Evolutionary conservation across 345 rosid genomes (phyloP), one percentile per base, ranked within the genome.

Genomic region (Nasturtium officinale): DNA sequence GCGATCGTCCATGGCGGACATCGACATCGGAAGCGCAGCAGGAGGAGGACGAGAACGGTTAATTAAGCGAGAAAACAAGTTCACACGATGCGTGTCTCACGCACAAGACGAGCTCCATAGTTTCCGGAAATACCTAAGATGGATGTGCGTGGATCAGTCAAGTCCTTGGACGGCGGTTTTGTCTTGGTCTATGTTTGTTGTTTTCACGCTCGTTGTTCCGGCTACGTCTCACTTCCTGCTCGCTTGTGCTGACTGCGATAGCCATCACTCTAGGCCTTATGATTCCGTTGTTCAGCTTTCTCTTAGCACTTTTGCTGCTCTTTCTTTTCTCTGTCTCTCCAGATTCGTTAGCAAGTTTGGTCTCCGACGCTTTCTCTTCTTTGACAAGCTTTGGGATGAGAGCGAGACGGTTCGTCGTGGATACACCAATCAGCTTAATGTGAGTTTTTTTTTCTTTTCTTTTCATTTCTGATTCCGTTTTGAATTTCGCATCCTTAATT

Each of bases 141-240:
- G 94, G 97, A 86, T 93, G 92, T 89, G 92, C 72, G 92, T 93
- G 2, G 98, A 91, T 65, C 99, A 95, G 81, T 87, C 99, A 6
- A 82, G 38, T 63, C 30, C 62, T 1, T 80, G 84, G 87, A 69
- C 73, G 9, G 78, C 90, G 6, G 79, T 79, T 68, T 78, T 95
- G 6, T 91, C 97, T 1, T 91, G 97, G 99, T 81, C 81, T 30
- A 25, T 91, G 80, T 95, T 95, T 70, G 38, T 88, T 7, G 33
- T 85, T 11, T 82, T 95, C 80, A 80, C 85, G 5, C 10, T 88
- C 43, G 82, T 79, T 0, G 97, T 91, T 30, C 99, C 99, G 0
- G 74, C 71, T 1, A 28, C 78, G 13, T 95, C 97, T 3, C 99
- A 91, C 79, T 89, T 90, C 80, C n/a, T 89, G 35, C 80, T 95